Evolutionary conservation across 768 basidiomycete genomes (phyloP).

Genomic region (Amanita fuliginea): DNA sequence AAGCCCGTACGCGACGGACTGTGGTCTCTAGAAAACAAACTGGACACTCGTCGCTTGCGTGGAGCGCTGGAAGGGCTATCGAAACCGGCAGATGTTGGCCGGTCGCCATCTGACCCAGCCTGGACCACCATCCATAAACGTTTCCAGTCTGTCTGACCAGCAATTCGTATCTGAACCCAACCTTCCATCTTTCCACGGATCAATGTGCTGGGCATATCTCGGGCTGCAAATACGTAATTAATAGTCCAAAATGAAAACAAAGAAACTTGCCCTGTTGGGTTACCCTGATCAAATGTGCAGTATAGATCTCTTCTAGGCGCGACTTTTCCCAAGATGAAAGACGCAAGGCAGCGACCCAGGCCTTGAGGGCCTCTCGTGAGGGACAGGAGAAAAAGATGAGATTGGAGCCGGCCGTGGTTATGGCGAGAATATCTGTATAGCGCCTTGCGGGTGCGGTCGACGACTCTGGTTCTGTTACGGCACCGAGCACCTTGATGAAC

Average conservation of each 20-base stretch:
- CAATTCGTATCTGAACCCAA: conserved; percentile 80
- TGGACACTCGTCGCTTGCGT: conserved; percentile 53
- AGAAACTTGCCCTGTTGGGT: conserved; percentile 34
- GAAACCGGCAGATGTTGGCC: conserved; percentile 12
- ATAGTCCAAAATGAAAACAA: conserved; percentile 1
- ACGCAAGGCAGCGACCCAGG: conserved; percentile 90
- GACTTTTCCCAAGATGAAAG: conserved; percentile 93
- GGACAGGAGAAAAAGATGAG: conserved; percentile 83
- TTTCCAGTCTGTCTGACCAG: conserved; percentile 99
- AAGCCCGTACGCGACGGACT: conserved; percentile 17
- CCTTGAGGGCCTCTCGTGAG: conserved; percentile 51
- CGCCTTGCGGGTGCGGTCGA: conserved; percentile 38
- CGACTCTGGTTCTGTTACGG: conserved; percentile 53
- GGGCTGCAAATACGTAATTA: conserved; percentile 19
- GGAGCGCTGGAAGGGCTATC: conserved; percentile 13
- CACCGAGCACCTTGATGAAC: conserved; percentile 74
- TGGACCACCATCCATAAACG: conserved; percentile 75
- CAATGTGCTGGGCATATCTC: conserved; percentile 50
- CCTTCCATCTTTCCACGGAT: conserved; percentile 75
- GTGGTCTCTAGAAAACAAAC: conserved; percentile 46
- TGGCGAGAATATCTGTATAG: conserved; percentile 71
- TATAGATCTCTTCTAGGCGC: conserved; percentile 93
- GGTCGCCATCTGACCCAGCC: conserved; percentile 26
- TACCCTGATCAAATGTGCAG: conserved; percentile 83
- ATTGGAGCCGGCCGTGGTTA: conserved; percentile 93